Conservation (phyloP, 108 stramenopile species). For the Skeletonema grethae region DNA sequence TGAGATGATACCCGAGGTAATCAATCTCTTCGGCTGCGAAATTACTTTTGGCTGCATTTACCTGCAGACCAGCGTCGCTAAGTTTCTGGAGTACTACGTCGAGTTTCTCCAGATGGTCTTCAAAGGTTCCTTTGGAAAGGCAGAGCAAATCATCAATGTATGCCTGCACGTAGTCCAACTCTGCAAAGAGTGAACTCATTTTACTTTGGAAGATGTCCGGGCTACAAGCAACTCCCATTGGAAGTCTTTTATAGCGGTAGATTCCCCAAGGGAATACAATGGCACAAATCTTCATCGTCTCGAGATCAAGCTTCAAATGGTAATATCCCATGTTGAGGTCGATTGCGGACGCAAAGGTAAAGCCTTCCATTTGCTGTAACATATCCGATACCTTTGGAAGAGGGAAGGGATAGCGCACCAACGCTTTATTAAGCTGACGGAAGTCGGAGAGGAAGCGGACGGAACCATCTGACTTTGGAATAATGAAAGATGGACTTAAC, state of each 20-base stretch:
- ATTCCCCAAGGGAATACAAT: constrained; percentile 47
- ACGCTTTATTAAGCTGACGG: too few relatives aligned
- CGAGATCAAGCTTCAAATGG: neutral
- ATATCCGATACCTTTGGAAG: constrained; percentile 8
- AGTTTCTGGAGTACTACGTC: constrained; percentile 15
- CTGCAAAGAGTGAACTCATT: too few relatives aligned
- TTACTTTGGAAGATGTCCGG: neutral
- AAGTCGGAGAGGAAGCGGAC: too few relatives aligned
- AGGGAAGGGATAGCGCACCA: neutral
- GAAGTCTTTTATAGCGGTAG: constrained; percentile 33
- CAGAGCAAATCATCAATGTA: constrained; percentile 49
- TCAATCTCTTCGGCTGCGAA: constrained; percentile 25
- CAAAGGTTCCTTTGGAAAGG: constrained; percentile 13
- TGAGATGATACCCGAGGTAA: constrained; percentile 32
- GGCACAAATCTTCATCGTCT: too few relatives aligned
- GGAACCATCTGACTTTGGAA: too few relatives aligned
- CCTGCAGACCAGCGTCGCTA: constrained; percentile 15
- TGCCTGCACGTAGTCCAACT: too few relatives aligned
- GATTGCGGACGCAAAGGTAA: neutral
- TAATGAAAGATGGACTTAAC: too few relatives aligned
- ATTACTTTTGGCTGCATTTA: neutral
- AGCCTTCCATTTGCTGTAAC: constrained; percentile 11
- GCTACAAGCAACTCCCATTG: constrained; percentile 24
- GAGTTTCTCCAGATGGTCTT: constrained; percentile 41
- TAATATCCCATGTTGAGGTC: constrained; percentile 31